phyloP scores from a whole-genome alignment of 257 asterid genomes.

The Plantago major region DNA sequence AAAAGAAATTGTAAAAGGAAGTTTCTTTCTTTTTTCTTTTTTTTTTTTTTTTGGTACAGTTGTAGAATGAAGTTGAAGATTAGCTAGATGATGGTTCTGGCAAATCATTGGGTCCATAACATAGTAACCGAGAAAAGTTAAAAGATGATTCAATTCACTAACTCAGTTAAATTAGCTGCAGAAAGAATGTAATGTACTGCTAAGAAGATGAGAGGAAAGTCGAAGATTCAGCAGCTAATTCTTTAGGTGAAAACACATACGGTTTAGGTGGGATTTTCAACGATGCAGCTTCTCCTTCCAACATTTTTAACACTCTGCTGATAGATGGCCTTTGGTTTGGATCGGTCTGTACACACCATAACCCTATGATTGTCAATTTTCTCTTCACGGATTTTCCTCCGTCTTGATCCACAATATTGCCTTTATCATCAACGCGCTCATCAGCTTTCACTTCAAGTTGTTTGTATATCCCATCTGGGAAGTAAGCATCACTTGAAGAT shows the following conservation, averaged over 20 bases:
- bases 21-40: too few species aligned
- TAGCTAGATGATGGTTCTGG: too few species aligned
- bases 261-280: constrained; percentile 22
- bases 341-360: constrained; percentile 28
- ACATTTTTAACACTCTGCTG: constrained; percentile 21
- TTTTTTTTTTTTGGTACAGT: too few species aligned
- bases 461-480: neutral
- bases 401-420: neutral
- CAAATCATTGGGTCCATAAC: too few species aligned
- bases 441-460: constrained; percentile 8
- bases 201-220: neutral
- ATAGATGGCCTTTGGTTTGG: constrained; percentile 19
- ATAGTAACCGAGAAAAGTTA: too few species aligned
- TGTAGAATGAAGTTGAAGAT: too few species aligned
- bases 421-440: constrained; percentile 3
- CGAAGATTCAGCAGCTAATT: neutral
- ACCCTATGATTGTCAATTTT: constrained; percentile 14
- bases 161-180: too few species aligned
- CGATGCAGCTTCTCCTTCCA: constrained; percentile 15
- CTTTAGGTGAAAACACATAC: constrained; percentile 9
- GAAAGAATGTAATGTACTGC: neutral
- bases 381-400: neutral
- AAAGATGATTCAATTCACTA: too few species aligned
- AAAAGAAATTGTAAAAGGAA: too few species aligned
- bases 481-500: neutral